These are phyloP conservation scores for Aspergillus hancockii DNA, from an alignment of 495 filamentous ascomycete genomes.

Conservation along the genomic window DNA sequence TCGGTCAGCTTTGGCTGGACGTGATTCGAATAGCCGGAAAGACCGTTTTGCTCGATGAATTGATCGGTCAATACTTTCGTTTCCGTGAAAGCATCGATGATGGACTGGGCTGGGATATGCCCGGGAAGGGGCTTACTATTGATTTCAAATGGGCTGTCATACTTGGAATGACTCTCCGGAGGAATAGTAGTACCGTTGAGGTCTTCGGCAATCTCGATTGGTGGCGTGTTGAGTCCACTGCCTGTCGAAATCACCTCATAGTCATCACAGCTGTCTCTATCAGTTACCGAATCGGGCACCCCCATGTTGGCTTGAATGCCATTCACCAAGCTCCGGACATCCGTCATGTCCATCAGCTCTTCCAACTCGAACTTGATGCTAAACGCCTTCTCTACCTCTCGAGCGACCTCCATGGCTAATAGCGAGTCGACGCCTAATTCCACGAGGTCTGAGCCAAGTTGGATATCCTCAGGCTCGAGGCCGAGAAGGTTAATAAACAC, in stretches of 20 bases:
- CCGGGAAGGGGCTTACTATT: too few species aligned
- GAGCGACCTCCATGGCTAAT: conserved; percentile 52
- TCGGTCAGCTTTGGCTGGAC: conserved; percentile 22
- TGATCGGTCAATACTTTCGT: conserved; percentile 32
- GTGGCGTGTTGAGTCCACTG: too few species aligned
- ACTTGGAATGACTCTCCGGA: too few species aligned
- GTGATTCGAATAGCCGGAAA: conserved; percentile 25
- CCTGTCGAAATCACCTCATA: too few species aligned
- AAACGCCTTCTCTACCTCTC: conserved; percentile 47
- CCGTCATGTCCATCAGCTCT: conserved; percentile 34
- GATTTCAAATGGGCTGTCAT: too few species aligned
- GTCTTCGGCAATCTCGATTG: too few species aligned
- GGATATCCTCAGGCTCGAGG: conserved; percentile 40
- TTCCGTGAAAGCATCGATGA: conserved; percentile 22
- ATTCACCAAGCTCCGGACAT: conserved; percentile 1
- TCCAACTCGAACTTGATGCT: conserved; percentile 32
- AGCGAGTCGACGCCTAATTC: conserved; percentile 57
- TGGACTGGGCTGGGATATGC: not conserved
- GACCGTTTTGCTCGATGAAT: conserved; percentile 31
- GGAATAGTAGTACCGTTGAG: too few species aligned
- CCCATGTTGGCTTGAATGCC: not conserved
- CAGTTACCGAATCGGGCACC: too few species aligned
- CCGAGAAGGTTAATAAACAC: conserved; percentile 34
- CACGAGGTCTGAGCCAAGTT: conserved; percentile 32
- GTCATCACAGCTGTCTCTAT: too few species aligned